Percentiles rank a stretch among this genome's conserved stretches.
Conservation (phyloP, 176 grass and related monocot genomes). For the Ampelocalamus luodianensis region DNA sequence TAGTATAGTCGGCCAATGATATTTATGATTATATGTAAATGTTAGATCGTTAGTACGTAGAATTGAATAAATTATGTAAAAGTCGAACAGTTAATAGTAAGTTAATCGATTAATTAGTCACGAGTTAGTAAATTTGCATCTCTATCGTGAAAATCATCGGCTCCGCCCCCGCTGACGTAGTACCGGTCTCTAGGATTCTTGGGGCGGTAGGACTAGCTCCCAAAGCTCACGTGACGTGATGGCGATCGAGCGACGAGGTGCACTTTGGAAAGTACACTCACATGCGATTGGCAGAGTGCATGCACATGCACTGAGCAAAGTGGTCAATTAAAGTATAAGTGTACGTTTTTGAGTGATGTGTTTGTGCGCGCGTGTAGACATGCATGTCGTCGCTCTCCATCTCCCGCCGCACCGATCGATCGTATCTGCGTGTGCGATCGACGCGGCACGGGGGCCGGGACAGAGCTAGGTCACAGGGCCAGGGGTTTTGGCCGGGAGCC, state of each 20-base stretch:
- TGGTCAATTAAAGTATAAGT: neutral
- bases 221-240: slow-evolving; percentile 70
- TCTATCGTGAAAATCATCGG: no score
- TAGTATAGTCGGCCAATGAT: fast-evolving
- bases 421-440: neutral
- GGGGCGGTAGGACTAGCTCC: slow-evolving; percentile 40
- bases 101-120: no score
- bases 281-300: slow-evolving; percentile 53
- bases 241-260: neutral
- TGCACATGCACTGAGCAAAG: neutral
- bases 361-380: neutral
- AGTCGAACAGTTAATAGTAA: no score
- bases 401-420: neutral
- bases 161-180: no score
- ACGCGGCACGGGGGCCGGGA: neutral
- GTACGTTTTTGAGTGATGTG: neutral
- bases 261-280: slow-evolving; percentile 55
- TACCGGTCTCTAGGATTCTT: slow-evolving; percentile 57
- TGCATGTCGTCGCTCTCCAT: neutral
- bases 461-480: no score
- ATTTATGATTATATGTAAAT: no score
- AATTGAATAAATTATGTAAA: no score
- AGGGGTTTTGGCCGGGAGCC: no score
- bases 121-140: no score
- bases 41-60: no score